Conservation (phyloP, 371 early-diverging fungal genomes). For the Mucor sp. region DNA sequence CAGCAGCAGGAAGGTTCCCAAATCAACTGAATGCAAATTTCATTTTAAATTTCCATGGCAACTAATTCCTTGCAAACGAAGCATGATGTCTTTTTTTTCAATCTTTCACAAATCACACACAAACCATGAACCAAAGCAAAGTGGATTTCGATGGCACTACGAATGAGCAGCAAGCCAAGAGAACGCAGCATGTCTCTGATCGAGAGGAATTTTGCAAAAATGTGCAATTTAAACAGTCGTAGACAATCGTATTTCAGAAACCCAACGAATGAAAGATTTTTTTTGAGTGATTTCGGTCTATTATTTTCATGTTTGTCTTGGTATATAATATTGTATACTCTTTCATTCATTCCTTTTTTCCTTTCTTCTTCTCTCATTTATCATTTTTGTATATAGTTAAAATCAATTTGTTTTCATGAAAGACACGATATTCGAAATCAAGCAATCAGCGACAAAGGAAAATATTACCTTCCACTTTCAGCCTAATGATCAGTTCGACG, state of each 20-base stretch:
- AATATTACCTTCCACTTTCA: constrained; percentile 20
- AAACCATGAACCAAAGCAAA: not conserved
- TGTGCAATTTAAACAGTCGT: not conserved
- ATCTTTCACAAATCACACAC: not conserved
- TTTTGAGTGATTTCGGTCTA: not conserved
- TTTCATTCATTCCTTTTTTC: not conserved
- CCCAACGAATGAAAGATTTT: constrained; percentile 27
- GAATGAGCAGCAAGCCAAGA: not conserved
- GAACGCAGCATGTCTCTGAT: not conserved
- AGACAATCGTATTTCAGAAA: constrained; percentile 5
- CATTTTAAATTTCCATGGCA: not conserved
- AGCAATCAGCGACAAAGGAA: constrained; percentile 13
- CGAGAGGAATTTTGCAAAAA: not conserved
- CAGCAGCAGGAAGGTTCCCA: not conserved
- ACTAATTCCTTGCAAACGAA: not conserved
- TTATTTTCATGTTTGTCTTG: constrained; percentile 13
- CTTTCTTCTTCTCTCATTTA: not conserved
- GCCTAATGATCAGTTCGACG: constrained; percentile 12
- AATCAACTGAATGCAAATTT: not conserved
- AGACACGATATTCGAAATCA: constrained; percentile 15
- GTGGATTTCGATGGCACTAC: not conserved
- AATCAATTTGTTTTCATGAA: constrained; percentile 16
- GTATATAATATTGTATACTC: not conserved
- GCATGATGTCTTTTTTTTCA: not conserved
- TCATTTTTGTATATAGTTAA: constrained; percentile 7